A percentile compares a stretch with the other conserved stretches of the same genome.
Evolutionary conservation across 805 yeast genomes (phyloP).

Genomic region (Starmerella apis): DNA sequence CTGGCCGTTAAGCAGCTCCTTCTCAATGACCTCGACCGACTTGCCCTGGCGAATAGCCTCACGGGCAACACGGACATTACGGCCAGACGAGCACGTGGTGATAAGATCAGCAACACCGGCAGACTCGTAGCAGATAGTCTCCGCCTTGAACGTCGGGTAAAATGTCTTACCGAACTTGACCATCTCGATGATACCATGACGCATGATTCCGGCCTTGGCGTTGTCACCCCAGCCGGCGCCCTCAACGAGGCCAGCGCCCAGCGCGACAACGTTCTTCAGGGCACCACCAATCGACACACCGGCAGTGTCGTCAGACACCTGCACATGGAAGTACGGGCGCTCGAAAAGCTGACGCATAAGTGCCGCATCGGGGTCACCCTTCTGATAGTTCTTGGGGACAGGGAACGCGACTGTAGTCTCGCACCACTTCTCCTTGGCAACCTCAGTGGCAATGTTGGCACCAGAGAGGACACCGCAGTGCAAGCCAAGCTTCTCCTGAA

Average conservation of each 20-base stretch:
- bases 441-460: slow-evolving; percentile 95
- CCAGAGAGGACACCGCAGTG: slow-evolving; percentile 96
- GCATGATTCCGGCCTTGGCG: slow-evolving; percentile 94
- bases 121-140: slow-evolving; percentile 83
- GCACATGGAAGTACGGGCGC: slow-evolving; percentile 95
- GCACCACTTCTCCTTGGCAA: slow-evolving; percentile 90
- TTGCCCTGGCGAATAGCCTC: slow-evolving; percentile 73
- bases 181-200: slow-evolving; percentile 87
- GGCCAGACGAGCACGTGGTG: slow-evolving; percentile 95
- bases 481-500: slow-evolving; percentile 70
- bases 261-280: slow-evolving; percentile 87
- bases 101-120: slow-evolving; percentile 98
- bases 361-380: slow-evolving; percentile 63
- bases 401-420: slow-evolving; percentile 95
- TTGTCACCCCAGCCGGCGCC: slow-evolving; percentile 99
- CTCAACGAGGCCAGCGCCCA: slow-evolving; percentile 94
- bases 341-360: slow-evolving; percentile 80
- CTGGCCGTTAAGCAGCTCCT: slow-evolving; percentile 82
- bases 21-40: slow-evolving; percentile 72
- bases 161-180: slow-evolving; percentile 74
- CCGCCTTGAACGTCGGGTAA: slow-evolving; percentile 61
- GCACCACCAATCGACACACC: slow-evolving; percentile 98
- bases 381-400: slow-evolving; percentile 54
- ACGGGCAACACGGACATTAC: slow-evolving; percentile 86
- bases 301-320: slow-evolving; percentile 83